Conservation (phyloP, 495 filamentous ascomycete species). For the Mytilinidion resinicola region DNA sequence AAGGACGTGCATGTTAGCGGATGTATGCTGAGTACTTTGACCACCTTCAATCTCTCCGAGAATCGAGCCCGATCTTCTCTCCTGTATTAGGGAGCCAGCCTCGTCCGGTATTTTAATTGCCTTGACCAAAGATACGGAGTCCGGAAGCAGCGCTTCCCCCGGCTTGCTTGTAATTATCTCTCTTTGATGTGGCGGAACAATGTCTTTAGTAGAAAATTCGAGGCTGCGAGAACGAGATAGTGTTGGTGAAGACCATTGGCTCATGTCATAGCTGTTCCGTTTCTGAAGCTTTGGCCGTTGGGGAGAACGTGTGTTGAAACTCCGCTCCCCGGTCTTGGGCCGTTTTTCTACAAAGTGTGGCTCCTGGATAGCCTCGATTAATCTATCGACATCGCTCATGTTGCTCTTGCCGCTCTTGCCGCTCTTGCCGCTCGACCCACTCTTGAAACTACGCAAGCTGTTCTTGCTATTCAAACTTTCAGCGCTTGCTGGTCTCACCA, state of each 20-base stretch:
- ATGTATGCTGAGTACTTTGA: neutral
- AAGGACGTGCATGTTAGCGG: slow-evolving; percentile 56
- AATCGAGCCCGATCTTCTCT: slow-evolving; percentile 7
- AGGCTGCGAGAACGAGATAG: slow-evolving; percentile 14
- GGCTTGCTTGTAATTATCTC: slow-evolving; percentile 29
- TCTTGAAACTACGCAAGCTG: slow-evolving; percentile 47
- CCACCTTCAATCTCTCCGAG: slow-evolving; percentile 1
- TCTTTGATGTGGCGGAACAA: slow-evolving; percentile 25
- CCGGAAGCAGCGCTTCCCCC: slow-evolving; percentile 38
- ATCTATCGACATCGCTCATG: slow-evolving; percentile 63
- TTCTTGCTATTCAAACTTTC: slow-evolving; percentile 40
- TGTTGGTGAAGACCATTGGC: neutral
- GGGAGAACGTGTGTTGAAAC: slow-evolving; percentile 1
- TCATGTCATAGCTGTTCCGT: slow-evolving; percentile 7
- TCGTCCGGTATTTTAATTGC: slow-evolving; percentile 41
- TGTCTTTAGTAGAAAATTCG: neutral
- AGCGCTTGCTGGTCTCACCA: slow-evolving; percentile 26
- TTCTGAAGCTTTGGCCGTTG: slow-evolving; percentile 27
- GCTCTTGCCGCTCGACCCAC: slow-evolving; percentile 34
- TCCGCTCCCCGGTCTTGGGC: slow-evolving; percentile 21
- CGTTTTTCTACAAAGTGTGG: slow-evolving; percentile 43
- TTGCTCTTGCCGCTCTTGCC: slow-evolving; percentile 47
- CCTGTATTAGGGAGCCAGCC: neutral
- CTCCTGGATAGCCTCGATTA: slow-evolving; percentile 70
- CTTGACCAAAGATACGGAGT: slow-evolving; percentile 39